Evolutionary conservation across 2,329 filamentous ascomycete species (phyloP).

Genomic region (Trichophyton schoenleinii): DNA sequence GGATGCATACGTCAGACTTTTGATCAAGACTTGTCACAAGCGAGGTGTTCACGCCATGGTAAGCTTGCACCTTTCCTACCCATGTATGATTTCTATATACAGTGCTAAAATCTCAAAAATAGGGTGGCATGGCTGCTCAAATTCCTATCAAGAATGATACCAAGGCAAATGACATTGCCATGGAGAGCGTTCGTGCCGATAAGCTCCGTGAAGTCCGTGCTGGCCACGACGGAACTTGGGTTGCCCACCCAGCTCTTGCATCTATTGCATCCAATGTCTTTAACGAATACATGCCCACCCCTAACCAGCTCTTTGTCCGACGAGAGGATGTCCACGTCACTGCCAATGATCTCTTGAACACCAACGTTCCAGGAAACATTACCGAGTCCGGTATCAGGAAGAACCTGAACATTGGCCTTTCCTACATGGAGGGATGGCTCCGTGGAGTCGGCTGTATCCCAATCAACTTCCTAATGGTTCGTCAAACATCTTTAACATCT

Average conservation of each 20-base stretch:
- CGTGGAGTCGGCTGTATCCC: conserved; percentile 90
- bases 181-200: conserved; percentile 84
- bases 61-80: conserved; percentile 6
- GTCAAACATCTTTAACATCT: conserved; percentile 5
- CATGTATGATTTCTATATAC: background rate
- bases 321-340: conserved; percentile 80
- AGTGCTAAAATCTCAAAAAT: background rate
- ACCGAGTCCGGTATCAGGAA: conserved; percentile 93
- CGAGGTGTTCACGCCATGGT: conserved; percentile 96
- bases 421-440: conserved; percentile 98
- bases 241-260: conserved; percentile 88
- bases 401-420: conserved; percentile 92
- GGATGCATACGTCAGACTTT: conserved; percentile 89
- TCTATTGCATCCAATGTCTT: conserved; percentile 82
- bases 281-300: conserved; percentile 96
- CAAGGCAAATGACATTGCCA: conserved; percentile 81
- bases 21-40: conserved; percentile 96
- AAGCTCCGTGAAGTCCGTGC: conserved; percentile 93
- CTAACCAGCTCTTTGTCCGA: conserved; percentile 86
- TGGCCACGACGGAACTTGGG: conserved; percentile 95
- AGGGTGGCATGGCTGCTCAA: conserved; percentile 90
- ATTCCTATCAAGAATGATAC: conserved; percentile 96
- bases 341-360: conserved; percentile 87
- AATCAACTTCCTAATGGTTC: conserved; percentile 87
- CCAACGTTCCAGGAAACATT: conserved; percentile 86